Base-by-base conservation (phyloP, 2,329 filamentous ascomycete genomes). In the Calonectria multiphialidica region DNA sequence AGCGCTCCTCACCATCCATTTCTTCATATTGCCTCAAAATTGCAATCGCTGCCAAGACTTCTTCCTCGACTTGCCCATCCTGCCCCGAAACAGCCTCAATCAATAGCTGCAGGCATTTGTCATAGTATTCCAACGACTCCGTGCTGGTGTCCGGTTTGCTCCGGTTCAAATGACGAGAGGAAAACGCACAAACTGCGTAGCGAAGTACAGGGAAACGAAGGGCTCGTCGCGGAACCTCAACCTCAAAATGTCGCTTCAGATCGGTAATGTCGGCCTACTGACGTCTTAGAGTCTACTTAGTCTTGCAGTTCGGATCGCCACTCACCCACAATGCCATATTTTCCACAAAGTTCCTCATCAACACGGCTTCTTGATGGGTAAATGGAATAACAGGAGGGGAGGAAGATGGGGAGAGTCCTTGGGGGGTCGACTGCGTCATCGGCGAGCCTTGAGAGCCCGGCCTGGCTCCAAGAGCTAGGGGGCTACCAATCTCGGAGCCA, bases 131-230 rank as follows among this genome's bases (percentile, higher is more conserved):
- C 12, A 73, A 37, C 5, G 72, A 67, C 35, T 68, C 68, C 6
- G 72, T 73, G 25, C 55, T 71, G 13, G 68, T 59, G 44, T 71
- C 72, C n/a, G 49, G 59, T 15, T 61, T 68, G n/a, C 63, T 33
- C 18, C 72, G 42, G 59, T 74, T 69, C 5, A 69, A 28, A 57
- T 74, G 72, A 12, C 66, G 61, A 18, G 72, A 75, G 7, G 74
- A 75, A 37, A 75, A 75, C 3, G 74, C 72, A 47, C 71, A 75
- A 2, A 75, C 74, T 2, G 74, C 72, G 21, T 75, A 72, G 9
- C 74, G 66, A n/a, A 75, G 42, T 3, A 75, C 74, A 5, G 74
- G 74, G 47, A 73, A 75, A 33, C 62, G 64, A 21, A 75, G 59
- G 2, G 72, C 50, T 37, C 74, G 64, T 1, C 72, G 66, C 18